These are phyloP conservation scores for Artemisia tridentata DNA, from an alignment of 129 eudicot species.

Conservation along the genomic window DNA sequence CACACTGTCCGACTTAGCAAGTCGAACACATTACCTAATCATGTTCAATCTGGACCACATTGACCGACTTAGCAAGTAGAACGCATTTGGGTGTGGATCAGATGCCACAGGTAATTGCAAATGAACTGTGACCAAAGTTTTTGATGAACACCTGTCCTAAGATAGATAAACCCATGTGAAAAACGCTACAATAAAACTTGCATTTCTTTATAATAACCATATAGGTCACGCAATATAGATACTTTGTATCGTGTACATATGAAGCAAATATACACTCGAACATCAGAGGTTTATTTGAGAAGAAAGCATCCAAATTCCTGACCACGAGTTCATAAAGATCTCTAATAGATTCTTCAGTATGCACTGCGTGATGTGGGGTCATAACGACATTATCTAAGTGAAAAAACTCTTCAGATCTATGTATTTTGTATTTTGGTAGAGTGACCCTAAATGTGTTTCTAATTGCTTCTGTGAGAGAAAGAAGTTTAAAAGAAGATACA, in stretches of 20 bases:
- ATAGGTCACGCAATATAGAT: background rate
- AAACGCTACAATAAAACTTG: background rate
- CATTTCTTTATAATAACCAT: background rate
- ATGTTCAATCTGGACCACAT: background rate
- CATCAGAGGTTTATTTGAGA: conserved; percentile 50
- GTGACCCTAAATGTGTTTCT: no score
- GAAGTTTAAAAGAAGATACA: no score
- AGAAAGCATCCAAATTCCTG: conserved; percentile 69
- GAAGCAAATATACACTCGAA: conserved; percentile 17
- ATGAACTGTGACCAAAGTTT: background rate
- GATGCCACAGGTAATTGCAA: no score
- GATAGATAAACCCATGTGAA: background rate
- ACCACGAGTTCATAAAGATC: conserved; percentile 38
- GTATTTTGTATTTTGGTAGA: no score
- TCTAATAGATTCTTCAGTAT: conserved; percentile 46
- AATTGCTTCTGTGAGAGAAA: no score
- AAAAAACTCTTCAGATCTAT: conserved; percentile 44
- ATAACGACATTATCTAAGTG: conserved; percentile 64
- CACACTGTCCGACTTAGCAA: background rate
- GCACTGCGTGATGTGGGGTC: conserved; percentile 55
- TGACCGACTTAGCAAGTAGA: no score
- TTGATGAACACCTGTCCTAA: background rate
- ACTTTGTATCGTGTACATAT: background rate
- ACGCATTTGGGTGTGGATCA: no score
- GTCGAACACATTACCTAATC: background rate